phyloP scores from a whole-genome alignment of 345 rosid genomes.

The Aegle marmelos region DNA sequence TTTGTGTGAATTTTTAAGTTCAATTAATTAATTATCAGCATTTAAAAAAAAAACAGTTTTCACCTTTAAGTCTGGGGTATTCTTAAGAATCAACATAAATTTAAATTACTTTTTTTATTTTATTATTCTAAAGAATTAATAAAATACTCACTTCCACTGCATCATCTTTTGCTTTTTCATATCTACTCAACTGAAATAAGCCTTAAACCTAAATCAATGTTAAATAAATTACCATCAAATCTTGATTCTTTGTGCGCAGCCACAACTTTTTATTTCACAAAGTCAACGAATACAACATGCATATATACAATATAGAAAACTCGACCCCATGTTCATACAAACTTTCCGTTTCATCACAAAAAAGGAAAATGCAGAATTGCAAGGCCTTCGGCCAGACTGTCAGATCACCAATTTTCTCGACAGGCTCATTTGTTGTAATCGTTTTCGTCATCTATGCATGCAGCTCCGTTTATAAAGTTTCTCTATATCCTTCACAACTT shows the following conservation, averaged over 20 bases:
- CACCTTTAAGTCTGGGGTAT: no score
- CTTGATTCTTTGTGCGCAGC: neutral
- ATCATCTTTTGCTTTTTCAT: neutral
- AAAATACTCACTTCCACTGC: neutral
- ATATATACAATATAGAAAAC: neutral
- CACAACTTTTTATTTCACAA: neutral
- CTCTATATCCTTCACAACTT: neutral
- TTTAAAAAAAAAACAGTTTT: no score
- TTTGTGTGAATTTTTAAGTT: no score
- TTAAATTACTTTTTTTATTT: no score
- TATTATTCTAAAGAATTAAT: neutral
- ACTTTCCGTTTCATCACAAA: neutral
- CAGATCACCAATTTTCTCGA: constrained; percentile 15
- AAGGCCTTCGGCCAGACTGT: constrained; percentile 3
- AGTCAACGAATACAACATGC: neutral
- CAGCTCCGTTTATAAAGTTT: neutral
- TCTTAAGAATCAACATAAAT: no score
- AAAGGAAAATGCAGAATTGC: neutral
- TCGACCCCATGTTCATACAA: neutral
- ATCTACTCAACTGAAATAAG: neutral
- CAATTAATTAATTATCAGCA: no score
- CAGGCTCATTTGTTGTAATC: constrained; percentile 14
- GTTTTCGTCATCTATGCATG: constrained; percentile 28
- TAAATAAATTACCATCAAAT: neutral
- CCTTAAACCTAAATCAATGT: neutral